Evolutionary conservation across 1,284 basidiomycete species (phyloP), one percentile per base, ranked within the genome.

Genomic region (Fomitopsis schrenkii): DNA sequence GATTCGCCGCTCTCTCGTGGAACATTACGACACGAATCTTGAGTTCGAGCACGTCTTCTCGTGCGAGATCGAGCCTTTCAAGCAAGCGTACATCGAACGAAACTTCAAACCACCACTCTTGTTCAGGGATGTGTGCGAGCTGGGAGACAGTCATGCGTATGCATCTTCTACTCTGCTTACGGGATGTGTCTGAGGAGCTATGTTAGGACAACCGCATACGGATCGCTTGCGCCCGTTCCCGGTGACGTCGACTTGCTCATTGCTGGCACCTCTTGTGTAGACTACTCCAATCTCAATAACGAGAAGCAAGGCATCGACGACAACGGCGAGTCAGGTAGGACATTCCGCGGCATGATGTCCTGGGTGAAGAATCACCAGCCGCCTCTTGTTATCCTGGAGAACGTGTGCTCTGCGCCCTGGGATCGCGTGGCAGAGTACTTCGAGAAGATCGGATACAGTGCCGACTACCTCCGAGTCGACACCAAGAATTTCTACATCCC

Each of bases 61-160:
- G 0, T 97, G 95, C 76, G 95, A 98, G 76, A 97, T 98, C 64
- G 96, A 97, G 72, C 95, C 96, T 1, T 98, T 96, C 83, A 98
- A 98, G 75, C 95, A 98, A 74, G 95, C 95, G 0, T 98, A 98
- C 74, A 98, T 98, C 64, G 96, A 98, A 74, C 85, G 96, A 30
- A 98, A 98, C 75, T 98, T 98, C 72, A 85, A 86, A 61, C 94
- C 94, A 14, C 95, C 95, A 5, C 77, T 97, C 41, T 80, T 98
- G 40, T 98, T 98, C 74, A 86, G 96, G 59, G 96, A 98, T 72
- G 95, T 98, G 15, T 95, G 93, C 60, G 95, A 98, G 71, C 83
- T 98, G 17, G 94, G 92, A 2, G 83, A 87, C 38, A 77, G 79
- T 46, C 82, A 88, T 74, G 92, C 94, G 83, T 94, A 77, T 62